Conservation (phyloP, 345 rosid species). For the Eutrema japonicum region DNA sequence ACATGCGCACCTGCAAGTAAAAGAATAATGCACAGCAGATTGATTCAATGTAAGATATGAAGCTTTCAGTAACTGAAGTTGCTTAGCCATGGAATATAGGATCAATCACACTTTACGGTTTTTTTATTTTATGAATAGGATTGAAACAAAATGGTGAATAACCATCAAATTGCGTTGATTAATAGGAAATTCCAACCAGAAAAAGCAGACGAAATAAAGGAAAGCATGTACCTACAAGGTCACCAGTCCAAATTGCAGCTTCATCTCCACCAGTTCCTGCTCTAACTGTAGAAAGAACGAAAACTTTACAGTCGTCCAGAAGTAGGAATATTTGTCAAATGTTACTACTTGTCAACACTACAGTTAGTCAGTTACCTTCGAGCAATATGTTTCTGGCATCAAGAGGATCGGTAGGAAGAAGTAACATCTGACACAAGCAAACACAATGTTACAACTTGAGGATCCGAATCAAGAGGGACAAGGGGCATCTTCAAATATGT, state of each 20-base stretch:
- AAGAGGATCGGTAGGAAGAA: conserved; percentile 91
- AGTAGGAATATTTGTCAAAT: conserved; percentile 14
- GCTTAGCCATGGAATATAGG: conserved; percentile 25
- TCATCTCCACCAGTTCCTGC: conserved; percentile 99
- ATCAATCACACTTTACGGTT: background rate
- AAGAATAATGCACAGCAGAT: conserved; percentile 30
- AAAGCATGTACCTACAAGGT: conserved; percentile 99
- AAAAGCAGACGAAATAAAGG: conserved; percentile 38
- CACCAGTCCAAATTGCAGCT: conserved; percentile 99
- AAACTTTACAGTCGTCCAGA: conserved; percentile 6
- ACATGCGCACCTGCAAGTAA: conserved; percentile 71
- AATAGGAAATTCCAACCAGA: conserved; percentile 14
- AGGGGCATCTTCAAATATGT: background rate
- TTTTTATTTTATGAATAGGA: background rate
- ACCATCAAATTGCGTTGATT: background rate
- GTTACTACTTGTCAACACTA: conserved; percentile 7
- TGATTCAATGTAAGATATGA: conserved; percentile 18
- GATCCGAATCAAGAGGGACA: conserved; percentile 6
- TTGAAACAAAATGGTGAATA: conserved; percentile 6
- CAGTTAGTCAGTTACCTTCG: conserved; percentile 65
- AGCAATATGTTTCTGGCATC: conserved; percentile 97
- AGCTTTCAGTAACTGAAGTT: conserved; percentile 2
- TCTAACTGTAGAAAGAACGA: conserved; percentile 65
- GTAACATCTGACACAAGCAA: conserved; percentile 55
- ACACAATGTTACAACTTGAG: conserved; percentile 20